Base-by-base conservation (phyloP, 306 rosid species). In the Macrotyloma uniflorum region DNA sequence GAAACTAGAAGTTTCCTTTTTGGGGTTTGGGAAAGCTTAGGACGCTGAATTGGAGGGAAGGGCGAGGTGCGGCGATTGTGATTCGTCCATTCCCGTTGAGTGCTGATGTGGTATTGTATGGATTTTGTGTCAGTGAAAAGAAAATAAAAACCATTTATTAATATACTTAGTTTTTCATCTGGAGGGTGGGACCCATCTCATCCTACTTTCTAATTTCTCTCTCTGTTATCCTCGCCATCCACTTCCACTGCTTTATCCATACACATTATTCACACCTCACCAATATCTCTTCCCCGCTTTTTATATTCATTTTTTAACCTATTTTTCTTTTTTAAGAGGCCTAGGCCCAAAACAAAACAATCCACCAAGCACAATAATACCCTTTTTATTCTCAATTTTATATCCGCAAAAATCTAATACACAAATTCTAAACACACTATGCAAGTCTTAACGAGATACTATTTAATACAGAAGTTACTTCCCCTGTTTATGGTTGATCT, bases 1-100 rank as follows among this genome's bases (percentile, higher is more conserved):
- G 32, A 64, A 30, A 35, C 86, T 61, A 16, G 84, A 86, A 80
- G 78, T 23, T 68, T 68, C 58, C 14, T 22, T 13, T 62, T 19
- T 46, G 28, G 28, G 16, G 11, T 0, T 49, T 22, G 4, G 15
- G 7, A 23, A 14, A 18, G 20, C 9, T 33, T 59, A 38, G 43
- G 43, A 72, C 5, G 47, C 11, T 4, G 67, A 77, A 67, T 11
- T 40, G 75, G 24, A 67, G 24, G 20, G 67, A 22, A 28, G 12
- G 57, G 62, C 10, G 6, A 20, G n/a, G 70, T 6, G 18, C 13
- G 9, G 26, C 16, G 5, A 59, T 45, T 58, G 43, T 66, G 74
- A 77, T 77, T 77, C 83, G 79, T 46, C 55, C 69, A 76, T 71
- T 74, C 33, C 33, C 28, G 24, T 10, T 43, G 72, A 43, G 4